Conservation (phyloP, 345 rosid species). For the Acer yangbiense region DNA sequence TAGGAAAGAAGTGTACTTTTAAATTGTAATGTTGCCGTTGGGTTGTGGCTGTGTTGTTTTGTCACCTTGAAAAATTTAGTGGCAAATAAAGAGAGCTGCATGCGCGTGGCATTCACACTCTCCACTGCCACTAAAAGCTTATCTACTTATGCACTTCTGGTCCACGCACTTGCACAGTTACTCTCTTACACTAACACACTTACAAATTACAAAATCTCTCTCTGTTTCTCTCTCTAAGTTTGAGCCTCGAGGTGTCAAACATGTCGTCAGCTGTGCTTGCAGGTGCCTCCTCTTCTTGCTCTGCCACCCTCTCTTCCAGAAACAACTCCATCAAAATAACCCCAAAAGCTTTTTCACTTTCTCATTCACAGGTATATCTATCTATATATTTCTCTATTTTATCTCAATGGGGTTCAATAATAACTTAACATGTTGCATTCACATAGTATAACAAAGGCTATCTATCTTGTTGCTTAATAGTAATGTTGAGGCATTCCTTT, state of each 20-base stretch:
- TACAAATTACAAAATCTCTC: background rate
- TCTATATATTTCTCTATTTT: no score
- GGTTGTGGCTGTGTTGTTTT: no score
- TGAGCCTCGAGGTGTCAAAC: background rate
- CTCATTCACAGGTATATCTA: constrained; percentile 29
- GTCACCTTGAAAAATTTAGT: no score
- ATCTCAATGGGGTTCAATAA: no score
- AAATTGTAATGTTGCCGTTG: no score
- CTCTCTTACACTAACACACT: background rate
- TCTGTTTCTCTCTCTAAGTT: background rate
- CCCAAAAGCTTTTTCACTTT: constrained; percentile 21
- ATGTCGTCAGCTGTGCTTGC: constrained; percentile 40
- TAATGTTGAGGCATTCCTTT: background rate
- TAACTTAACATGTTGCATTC: background rate
- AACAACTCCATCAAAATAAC: constrained; percentile 27
- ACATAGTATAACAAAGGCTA: background rate
- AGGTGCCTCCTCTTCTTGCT: constrained; percentile 44
- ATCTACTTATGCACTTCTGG: constrained; percentile 16
- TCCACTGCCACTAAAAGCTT: constrained; percentile 12
- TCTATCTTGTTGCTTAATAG: background rate
- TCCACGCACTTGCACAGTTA: background rate
- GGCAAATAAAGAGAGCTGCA: no score
- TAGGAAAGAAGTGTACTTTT: no score
- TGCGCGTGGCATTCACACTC: no score
- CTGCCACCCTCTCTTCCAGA: constrained; percentile 29